phyloP scores from a whole-genome alignment of 768 basidiomycete genomes.

The Butyriboletus loyo region DNA sequence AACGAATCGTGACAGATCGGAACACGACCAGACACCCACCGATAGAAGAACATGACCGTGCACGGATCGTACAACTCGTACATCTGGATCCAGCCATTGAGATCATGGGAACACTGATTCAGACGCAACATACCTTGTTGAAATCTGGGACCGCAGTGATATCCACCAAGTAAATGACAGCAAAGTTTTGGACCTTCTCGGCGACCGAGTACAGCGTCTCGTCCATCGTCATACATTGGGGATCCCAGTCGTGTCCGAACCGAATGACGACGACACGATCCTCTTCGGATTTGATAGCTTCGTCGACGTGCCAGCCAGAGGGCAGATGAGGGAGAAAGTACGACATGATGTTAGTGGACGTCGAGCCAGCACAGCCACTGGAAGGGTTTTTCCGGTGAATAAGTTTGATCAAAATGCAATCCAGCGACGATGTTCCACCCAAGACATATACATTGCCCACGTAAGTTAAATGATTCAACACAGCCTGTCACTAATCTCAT shows the following conservation, averaged over 20 bases:
- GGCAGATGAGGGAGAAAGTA: slow-evolving; percentile 87
- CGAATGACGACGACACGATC: slow-evolving; percentile 92
- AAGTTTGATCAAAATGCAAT: background rate
- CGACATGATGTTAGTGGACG: slow-evolving; percentile 52
- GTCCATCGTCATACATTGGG: slow-evolving; percentile 98
- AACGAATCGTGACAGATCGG: background rate
- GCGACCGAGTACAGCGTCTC: slow-evolving; percentile 90
- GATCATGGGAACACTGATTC: background rate
- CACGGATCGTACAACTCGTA: slow-evolving; percentile 98
- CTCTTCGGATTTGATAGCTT: slow-evolving; percentile 97
- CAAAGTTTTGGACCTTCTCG: slow-evolving; percentile 98
- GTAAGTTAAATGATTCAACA: background rate
- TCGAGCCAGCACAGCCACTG: background rate
- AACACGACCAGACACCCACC: slow-evolving; percentile 46
- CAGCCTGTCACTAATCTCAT: slow-evolving; percentile 3
- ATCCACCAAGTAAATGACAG: slow-evolving; percentile 92
- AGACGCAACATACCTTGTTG: slow-evolving; percentile 68
- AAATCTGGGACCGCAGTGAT: slow-evolving; percentile 98
- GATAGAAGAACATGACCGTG: slow-evolving; percentile 98
- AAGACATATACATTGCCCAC: background rate
- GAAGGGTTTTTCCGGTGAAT: background rate
- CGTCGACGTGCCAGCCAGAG: slow-evolving; percentile 98
- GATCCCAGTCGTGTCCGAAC: slow-evolving; percentile 93
- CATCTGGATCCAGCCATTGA: slow-evolving; percentile 58
- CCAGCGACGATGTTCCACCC: background rate